Percentiles rank a stretch among this genome's conserved stretches.
Conservation (phyloP, 176 grass and related monocot genomes). For the Lolium perenne region DNA sequence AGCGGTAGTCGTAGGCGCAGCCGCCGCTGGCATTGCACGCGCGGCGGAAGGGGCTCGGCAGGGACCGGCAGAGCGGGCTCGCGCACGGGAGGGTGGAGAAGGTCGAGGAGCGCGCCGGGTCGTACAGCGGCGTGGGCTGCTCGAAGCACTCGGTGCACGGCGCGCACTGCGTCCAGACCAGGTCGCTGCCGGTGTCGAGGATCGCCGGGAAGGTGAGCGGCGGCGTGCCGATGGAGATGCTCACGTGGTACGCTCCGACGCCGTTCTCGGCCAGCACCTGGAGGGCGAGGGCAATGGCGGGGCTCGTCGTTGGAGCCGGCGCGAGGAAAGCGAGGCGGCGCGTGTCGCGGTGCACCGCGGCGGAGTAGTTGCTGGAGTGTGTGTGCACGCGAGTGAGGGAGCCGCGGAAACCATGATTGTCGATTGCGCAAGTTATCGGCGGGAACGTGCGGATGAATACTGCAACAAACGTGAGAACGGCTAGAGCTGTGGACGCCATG, state of each 20-base stretch:
- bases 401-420: constrained; percentile 38
- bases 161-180: constrained; percentile 66
- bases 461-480: constrained; percentile 25
- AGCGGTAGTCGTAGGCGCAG: constrained; percentile 58
- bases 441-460: not conserved
- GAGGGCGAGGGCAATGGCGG: not conserved
- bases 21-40: constrained; percentile 43
- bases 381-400: not conserved
- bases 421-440: not conserved
- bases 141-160: constrained; percentile 49
- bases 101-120: constrained; percentile 53
- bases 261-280: constrained; percentile 24
- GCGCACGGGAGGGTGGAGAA: constrained; percentile 48
- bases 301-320: not conserved
- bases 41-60: constrained; percentile 16
- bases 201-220: constrained; percentile 34
- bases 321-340: constrained; percentile 6
- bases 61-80: constrained; percentile 14
- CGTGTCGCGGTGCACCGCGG: constrained; percentile 16
- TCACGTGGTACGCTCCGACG: constrained; percentile 50
- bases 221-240: constrained; percentile 61
- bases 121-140: constrained; percentile 54
- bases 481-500: not conserved
- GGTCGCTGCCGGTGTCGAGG: constrained; percentile 65
- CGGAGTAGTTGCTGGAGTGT: not conserved